These are phyloP conservation scores for Myxozyma mucilagina DNA, from an alignment of 805 yeast genomes.

Conservation along the genomic window DNA sequence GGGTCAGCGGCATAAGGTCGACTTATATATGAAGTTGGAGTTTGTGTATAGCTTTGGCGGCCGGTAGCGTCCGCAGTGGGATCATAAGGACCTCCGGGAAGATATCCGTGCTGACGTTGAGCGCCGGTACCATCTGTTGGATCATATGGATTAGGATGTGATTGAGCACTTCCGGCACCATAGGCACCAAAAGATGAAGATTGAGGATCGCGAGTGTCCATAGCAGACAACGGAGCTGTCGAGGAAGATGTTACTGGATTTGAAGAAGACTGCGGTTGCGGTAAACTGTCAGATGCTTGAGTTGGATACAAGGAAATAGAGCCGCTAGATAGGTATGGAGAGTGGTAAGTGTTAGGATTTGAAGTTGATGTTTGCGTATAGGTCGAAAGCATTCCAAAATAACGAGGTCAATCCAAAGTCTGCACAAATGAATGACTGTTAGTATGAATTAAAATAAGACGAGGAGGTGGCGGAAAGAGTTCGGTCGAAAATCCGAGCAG, in stretches of 20 bases:
- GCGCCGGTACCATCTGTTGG: constrained; percentile 10
- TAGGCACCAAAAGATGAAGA: constrained; percentile 19
- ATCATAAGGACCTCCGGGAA: constrained; percentile 10
- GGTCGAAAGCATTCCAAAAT: constrained; percentile 16
- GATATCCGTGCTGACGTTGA: constrained; percentile 16
- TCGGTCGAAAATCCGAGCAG: too few relatives aligned
- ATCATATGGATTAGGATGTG: constrained; percentile 20
- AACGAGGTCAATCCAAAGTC: too few relatives aligned
- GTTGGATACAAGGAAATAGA: background rate
- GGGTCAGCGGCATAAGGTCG: constrained; percentile 12
- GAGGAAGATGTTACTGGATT: background rate
- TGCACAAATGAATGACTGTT: background rate
- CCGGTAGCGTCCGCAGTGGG: constrained; percentile 5
- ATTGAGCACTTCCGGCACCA: constrained; percentile 5
- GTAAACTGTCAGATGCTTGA: background rate
- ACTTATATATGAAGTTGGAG: constrained; percentile 6
- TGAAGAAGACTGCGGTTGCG: background rate
- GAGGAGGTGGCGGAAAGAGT: background rate
- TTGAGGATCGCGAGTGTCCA: constrained; percentile 28
- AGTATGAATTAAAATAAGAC: background rate
- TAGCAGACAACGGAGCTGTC: background rate
- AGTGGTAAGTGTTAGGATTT: background rate
- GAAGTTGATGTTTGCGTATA: background rate
- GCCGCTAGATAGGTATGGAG: background rate
- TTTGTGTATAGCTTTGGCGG: constrained; percentile 15